Base-by-base conservation (phyloP, 345 rosid genomes). In the Eucalyptus decipiens region DNA sequence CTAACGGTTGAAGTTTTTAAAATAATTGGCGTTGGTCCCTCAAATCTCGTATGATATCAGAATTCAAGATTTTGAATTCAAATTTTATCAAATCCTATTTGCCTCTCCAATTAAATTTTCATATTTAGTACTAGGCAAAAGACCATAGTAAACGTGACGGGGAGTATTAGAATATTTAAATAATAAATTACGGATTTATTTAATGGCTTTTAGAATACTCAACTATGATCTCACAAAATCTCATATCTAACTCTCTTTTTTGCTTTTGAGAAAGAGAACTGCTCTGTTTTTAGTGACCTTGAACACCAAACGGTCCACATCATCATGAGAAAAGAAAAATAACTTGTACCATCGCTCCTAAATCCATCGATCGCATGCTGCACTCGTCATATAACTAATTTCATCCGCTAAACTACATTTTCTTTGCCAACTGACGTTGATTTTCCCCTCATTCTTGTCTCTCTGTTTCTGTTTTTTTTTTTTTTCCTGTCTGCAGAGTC, bases 401-500 rank as follows among this genome's bases (percentile, higher is more conserved):
- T 72, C 43, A 72, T 37, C 83, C 23, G 43, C 83, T 37, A 72
- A 40, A 72, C 60, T 34, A 18, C 40, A 34, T 8, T 32, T 69
- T 69, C 32, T 51, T 69, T 69, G 42, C 24, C 24, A 69, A 69
- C 23, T 87, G 26, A 62, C 40, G 24, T 37, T 23, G 88, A 87
- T 51, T 56, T 88, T 76, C 72, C 85, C 14, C 26, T 69, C 72
- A 32, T 60, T 80, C 89, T 80, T 72, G 42, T 80, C 80, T 26
- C 34, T n/a, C 72, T 37, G 37, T 34, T 89, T 88, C 69, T 51
- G 56, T 49, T 45, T 45, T 45, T 43, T 45, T 45, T 6, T 16
- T 34, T 88, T 87, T 47, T 40, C 56, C 49, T 65, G 48, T 89
- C 83, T 26, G 51, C 96, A 98, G 99, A 98, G 99, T 89, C 95